These are phyloP conservation scores for Fusarium bulbicola DNA, from an alignment of 2,329 filamentous ascomycete genomes.

Conservation along the genomic window DNA sequence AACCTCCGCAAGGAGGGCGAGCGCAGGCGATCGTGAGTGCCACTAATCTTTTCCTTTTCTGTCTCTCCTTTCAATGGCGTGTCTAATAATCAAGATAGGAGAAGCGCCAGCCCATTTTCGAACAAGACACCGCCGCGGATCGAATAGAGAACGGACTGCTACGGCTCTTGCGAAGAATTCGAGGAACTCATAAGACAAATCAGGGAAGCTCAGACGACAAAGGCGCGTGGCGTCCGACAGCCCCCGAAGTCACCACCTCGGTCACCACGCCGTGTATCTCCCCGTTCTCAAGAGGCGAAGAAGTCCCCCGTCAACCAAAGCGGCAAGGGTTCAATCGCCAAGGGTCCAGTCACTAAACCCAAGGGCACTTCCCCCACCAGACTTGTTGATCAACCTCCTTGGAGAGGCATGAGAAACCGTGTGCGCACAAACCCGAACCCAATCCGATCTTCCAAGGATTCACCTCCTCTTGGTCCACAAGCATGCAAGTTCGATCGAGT, in stretches of 20 bases:
- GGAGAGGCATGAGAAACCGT: constrained; percentile 16
- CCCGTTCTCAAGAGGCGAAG: background rate
- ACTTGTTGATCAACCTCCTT: constrained; percentile 12
- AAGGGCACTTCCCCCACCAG: background rate
- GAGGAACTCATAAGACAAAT: constrained; percentile 38
- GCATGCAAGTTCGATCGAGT: background rate
- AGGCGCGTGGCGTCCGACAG: background rate
- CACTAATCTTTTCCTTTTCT: rapidly evolving
- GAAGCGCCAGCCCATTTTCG: constrained; percentile 51
- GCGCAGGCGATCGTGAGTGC: constrained; percentile 78
- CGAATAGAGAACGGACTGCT: constrained; percentile 51
- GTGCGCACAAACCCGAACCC: constrained; percentile 2
- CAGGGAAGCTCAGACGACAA: background rate
- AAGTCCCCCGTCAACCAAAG: background rate
- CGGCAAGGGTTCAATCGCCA: background rate
- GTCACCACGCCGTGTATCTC: background rate
- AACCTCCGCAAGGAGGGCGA: constrained; percentile 87
- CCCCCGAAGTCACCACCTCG: background rate
- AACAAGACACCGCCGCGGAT: constrained; percentile 55
- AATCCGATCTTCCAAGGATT: background rate
- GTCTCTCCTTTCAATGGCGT: background rate
- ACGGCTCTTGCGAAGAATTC: constrained; percentile 44
- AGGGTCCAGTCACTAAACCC: background rate
- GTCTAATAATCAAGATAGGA: constrained; percentile 42
- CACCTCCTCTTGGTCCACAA: background rate